Evolutionary conservation across 2,329 filamentous ascomycete genomes (phyloP).

Genomic region (Fusarium tjaetaba): DNA sequence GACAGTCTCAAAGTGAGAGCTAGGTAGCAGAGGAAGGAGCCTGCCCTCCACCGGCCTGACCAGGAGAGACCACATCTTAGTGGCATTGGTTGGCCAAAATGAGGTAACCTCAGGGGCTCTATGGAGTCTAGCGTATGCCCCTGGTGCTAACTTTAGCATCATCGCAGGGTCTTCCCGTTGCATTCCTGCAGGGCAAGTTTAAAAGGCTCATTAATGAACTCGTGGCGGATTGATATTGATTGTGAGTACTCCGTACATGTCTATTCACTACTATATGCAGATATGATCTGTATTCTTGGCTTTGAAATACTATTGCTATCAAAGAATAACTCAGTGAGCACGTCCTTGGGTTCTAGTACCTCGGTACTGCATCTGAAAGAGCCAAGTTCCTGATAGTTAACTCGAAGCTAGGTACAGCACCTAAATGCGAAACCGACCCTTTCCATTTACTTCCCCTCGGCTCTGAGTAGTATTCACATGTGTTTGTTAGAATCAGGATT

Average conservation of each 20-base stretch:
- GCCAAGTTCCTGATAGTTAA: not conserved
- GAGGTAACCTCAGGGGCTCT: slow-evolving; percentile 7
- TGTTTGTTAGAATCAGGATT: not conserved
- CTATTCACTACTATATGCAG: not conserved
- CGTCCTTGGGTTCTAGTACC: not conserved
- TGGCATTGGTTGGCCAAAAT: slow-evolving; percentile 23
- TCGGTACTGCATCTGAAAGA: not conserved
- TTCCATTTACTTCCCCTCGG: not conserved
- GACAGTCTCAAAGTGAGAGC: slow-evolving; percentile 11
- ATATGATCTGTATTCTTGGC: not conserved
- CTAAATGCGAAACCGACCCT: not conserved
- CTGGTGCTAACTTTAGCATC: slow-evolving; percentile 12
- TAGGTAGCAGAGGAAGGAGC: not conserved
- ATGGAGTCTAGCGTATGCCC: slow-evolving; percentile 8
- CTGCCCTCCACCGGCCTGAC: slow-evolving; percentile 6
- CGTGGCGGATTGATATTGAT: not conserved
- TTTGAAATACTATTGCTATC: not conserved
- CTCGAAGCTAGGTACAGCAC: not conserved
- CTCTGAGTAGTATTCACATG: not conserved
- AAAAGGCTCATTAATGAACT: not conserved
- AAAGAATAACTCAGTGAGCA: not conserved
- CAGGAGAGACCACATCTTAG: slow-evolving; percentile 5
- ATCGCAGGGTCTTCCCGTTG: slow-evolving; percentile 1
- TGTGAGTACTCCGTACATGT: not conserved
- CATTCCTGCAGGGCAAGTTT: slow-evolving; percentile 3